Base-by-base conservation (phyloP, 805 yeast genomes). In the Torulaspora franciscae region DNA sequence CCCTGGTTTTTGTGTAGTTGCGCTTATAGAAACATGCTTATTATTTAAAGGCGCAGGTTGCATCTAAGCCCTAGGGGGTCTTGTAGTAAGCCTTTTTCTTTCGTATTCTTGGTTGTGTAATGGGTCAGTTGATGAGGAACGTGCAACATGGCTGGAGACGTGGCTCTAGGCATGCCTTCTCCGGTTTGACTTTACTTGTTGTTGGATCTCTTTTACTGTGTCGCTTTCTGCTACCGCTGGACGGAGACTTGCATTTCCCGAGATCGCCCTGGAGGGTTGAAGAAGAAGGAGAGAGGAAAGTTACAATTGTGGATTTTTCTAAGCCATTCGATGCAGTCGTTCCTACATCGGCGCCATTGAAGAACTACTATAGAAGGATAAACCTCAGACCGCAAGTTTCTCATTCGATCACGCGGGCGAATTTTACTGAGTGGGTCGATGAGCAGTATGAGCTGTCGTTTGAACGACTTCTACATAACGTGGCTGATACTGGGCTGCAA, bases 381-480 rank as follows among this genome's bases (percentile, higher is more conserved):
- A 41, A 43, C 17, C 40, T 54, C 30, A 49, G 51, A 33, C 45
- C 54, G 23, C 34, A 49, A 14, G 37, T 51, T 4, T 46, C 54
- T 2, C 49, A 51, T 24, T 33, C 45, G 11, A 43, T 50, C 22
- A 29, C 52, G 2, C 49, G 62, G 40, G 57, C 48, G 13, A 64
- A 68, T 22, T 73, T 76, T 47, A 67, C 70, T 11, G 43, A 53
- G 10, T 79, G 84, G 84, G 51, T 75, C 3, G 46, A 45, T 3
- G 58, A 59, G 14, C 80, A 79, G 51, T 61, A 58, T 17, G 56
- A 62, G 1, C 54, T 62, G 7, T 70, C 80, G 1, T 68, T 76
- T 45, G 50, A 65, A 4, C 67, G 67, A 30, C 67, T 79, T 22
- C 61, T 79, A 37, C 55, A 65, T 19, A 79, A 79, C 51, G 71